Conservation (phyloP, 306 rosid species). For the Casuarina equisetifolia region DNA sequence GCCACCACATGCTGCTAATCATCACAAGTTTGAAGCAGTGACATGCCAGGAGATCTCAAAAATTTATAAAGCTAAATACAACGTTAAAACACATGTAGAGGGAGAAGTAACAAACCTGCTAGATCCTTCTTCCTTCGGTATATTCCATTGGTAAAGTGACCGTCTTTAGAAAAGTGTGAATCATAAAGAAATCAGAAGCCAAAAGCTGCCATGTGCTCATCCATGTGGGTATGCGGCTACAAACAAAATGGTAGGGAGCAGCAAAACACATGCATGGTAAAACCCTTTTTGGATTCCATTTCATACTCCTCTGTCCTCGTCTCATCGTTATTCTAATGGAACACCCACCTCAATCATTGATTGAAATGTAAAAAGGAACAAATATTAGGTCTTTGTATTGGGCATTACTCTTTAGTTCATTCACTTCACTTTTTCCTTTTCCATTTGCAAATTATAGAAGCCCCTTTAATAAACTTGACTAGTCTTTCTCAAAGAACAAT, state of each 20-base stretch:
- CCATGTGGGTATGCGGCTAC: conserved; percentile 18
- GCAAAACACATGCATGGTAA: conserved; percentile 2
- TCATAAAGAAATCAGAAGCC: background rate
- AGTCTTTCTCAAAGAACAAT: no score
- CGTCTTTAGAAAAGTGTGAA: background rate
- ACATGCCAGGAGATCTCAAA: background rate
- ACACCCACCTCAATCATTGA: conserved; percentile 5
- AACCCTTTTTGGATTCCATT: conserved; percentile 11
- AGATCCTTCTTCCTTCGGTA: background rate
- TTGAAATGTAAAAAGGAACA: background rate
- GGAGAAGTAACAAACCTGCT: background rate
- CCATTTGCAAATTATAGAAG: no score
- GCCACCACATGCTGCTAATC: background rate
- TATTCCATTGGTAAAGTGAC: background rate
- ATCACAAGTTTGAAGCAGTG: background rate
- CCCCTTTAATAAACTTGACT: no score
- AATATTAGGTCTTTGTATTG: background rate
- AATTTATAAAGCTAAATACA: background rate
- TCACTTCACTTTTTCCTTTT: background rate
- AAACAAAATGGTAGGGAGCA: background rate
- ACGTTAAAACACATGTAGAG: background rate
- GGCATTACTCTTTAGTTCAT: background rate
- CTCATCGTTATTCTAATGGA: background rate
- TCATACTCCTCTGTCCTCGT: background rate
- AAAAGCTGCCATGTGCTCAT: conserved; percentile 20